A percentile compares a stretch with the other conserved stretches of the same genome.
Evolutionary conservation across 2,329 filamentous ascomycete genomes (phyloP).

Genomic region (Epichloe baconii): DNA sequence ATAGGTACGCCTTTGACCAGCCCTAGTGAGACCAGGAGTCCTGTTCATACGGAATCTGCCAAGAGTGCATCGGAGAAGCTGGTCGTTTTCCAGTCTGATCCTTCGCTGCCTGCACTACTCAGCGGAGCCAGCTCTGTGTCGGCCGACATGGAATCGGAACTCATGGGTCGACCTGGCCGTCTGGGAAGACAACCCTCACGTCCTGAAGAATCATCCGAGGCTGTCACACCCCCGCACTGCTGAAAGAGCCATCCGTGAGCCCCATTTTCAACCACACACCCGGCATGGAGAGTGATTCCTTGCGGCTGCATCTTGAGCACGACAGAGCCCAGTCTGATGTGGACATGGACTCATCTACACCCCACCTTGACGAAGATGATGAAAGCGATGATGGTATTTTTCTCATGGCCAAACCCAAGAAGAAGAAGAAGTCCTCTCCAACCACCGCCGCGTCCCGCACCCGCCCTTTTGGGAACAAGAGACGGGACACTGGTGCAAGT

Average conservation of each 20-base stretch:
- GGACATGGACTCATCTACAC: neutral
- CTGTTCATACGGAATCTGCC: constrained; percentile 28
- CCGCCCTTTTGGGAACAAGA: constrained; percentile 25
- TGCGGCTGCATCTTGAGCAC: constrained; percentile 17
- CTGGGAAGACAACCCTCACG: constrained; percentile 32
- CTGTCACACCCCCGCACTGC: constrained; percentile 38
- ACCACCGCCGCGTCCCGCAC: constrained; percentile 7
- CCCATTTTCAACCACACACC: constrained; percentile 21
- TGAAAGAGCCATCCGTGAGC: constrained; percentile 33
- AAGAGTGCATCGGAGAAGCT: constrained; percentile 34
- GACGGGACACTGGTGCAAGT: constrained; percentile 48
- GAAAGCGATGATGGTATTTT: constrained; percentile 43
- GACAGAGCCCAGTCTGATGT: constrained; percentile 5
- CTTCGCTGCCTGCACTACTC: constrained; percentile 48
- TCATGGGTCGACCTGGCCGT: constrained; percentile 13
- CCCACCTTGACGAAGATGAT: constrained; percentile 27
- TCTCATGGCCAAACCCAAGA: constrained; percentile 39
- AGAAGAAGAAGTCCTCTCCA: constrained; percentile 24
- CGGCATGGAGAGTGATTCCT: constrained; percentile 20
- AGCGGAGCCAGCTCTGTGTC: constrained; percentile 53
- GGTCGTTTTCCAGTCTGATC: constrained; percentile 46
- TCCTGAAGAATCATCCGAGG: constrained; percentile 35
- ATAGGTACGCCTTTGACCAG: constrained; percentile 40
- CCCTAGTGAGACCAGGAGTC: constrained; percentile 39
- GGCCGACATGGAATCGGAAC: constrained; percentile 48